Conservation (phyloP, 2,329 filamentous ascomycete genomes). For the Fusarium hostae region DNA sequence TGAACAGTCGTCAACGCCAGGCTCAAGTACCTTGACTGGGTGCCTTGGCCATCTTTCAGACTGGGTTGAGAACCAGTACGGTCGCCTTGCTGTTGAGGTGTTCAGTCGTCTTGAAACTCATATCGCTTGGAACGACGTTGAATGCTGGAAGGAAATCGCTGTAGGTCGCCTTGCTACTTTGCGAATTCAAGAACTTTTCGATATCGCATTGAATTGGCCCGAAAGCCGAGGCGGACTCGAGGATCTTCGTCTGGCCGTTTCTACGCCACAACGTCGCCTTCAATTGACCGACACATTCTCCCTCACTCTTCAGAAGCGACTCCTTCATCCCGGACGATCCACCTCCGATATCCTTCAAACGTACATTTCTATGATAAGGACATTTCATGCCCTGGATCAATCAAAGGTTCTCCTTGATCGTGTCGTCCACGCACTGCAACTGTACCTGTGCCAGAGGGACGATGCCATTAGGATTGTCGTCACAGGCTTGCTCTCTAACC, state of each 20-base stretch:
- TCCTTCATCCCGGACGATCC: constrained; percentile 80
- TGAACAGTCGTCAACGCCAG: constrained; percentile 24
- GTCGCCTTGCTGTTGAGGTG: constrained; percentile 71
- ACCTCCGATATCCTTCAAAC: constrained; percentile 80
- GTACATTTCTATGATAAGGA: constrained; percentile 82
- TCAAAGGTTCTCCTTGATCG: constrained; percentile 81
- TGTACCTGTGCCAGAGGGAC: constrained; percentile 81
- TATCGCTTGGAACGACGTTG: constrained; percentile 66
- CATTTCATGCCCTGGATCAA: constrained; percentile 79
- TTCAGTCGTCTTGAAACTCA: constrained; percentile 59
- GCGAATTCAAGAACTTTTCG: constrained; percentile 78
- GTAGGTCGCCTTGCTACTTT: constrained; percentile 74
- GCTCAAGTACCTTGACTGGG: constrained; percentile 55
- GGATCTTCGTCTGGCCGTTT: constrained; percentile 77
- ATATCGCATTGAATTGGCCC: constrained; percentile 82
- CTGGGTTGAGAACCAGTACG: constrained; percentile 77
- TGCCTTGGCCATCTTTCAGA: constrained; percentile 69
- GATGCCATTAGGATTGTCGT: constrained; percentile 84
- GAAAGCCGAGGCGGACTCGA: constrained; percentile 76
- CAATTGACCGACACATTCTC: constrained; percentile 78
- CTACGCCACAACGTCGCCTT: constrained; percentile 73
- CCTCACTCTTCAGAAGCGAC: constrained; percentile 69
- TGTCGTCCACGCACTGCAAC: constrained; percentile 76
- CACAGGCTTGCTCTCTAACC: constrained; percentile 74
- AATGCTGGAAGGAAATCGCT: constrained; percentile 77